phyloP scores from a whole-genome alignment of 75 land plant species.

The Pinus taeda region DNA sequence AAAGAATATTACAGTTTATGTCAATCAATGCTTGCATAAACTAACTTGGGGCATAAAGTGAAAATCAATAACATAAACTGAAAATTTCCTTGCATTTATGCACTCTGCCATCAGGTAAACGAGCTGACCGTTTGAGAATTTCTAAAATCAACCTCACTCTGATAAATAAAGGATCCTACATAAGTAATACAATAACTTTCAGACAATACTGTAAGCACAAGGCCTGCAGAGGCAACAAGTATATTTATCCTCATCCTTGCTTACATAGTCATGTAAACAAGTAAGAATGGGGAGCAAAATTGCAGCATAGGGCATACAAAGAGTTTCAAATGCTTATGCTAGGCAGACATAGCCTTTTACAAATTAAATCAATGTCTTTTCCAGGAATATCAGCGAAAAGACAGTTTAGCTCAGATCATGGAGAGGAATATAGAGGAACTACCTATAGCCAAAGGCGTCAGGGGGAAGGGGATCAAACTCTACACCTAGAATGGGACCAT shows the following conservation, averaged over 20 bases:
- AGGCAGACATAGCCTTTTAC: neutral
- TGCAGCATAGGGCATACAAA: neutral
- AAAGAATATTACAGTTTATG: neutral
- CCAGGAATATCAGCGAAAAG: neutral
- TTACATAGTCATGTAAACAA: conserved; percentile 6
- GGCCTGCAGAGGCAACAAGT: conserved; percentile 1
- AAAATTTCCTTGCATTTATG: neutral
- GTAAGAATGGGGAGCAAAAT: conserved; percentile 10
- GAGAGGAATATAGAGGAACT: conserved; percentile 3
- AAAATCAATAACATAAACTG: neutral
- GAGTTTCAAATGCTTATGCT: neutral
- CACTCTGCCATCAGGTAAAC: too few relatives aligned
- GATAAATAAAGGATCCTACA: neutral
- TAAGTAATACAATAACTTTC: conserved; percentile 1
- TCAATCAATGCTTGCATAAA: neutral
- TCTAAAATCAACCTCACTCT: neutral
- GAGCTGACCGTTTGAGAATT: neutral
- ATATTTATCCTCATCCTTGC: neutral
- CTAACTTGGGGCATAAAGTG: neutral
- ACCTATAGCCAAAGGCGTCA: conserved; percentile 43
- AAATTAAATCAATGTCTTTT: neutral
- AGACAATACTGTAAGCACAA: neutral
- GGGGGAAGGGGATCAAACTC: conserved; percentile 64
- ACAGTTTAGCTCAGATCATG: neutral
- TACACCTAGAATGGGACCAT: conserved; percentile 50